Evolutionary conservation across 2,329 filamentous ascomycete genomes (phyloP).

Genomic region (Ascochyta pisi): DNA sequence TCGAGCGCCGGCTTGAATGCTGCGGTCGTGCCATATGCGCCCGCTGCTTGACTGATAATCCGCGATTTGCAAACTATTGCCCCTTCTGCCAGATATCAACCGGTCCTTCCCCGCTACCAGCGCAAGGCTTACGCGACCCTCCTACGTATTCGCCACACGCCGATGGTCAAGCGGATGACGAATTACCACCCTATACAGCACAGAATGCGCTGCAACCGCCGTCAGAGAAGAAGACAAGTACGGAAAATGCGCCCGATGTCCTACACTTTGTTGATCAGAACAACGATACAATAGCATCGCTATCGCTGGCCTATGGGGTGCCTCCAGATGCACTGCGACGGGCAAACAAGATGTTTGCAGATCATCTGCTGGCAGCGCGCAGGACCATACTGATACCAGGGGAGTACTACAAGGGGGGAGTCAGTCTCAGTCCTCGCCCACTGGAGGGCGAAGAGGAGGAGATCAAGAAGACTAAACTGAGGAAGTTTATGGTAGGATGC

Average conservation of each 20-base stretch:
- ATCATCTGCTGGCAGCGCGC: slow-evolving; percentile 73
- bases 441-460: slow-evolving; percentile 79
- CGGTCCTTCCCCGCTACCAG: slow-evolving; percentile 63
- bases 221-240: slow-evolving; percentile 40
- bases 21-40: slow-evolving; percentile 76
- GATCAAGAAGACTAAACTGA: slow-evolving; percentile 70
- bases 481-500: slow-evolving; percentile 79
- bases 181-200: slow-evolving; percentile 54
- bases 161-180: slow-evolving; percentile 41
- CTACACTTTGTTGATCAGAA: slow-evolving; percentile 76
- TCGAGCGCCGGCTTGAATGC: slow-evolving; percentile 70
- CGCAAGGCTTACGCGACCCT: slow-evolving; percentile 70
- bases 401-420: slow-evolving; percentile 70
- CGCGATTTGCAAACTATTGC: slow-evolving; percentile 70
- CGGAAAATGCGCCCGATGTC: slow-evolving; percentile 64
- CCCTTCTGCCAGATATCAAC: slow-evolving; percentile 80
- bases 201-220: slow-evolving; percentile 35
- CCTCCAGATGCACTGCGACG: slow-evolving; percentile 67
- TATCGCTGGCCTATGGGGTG: slow-evolving; percentile 75
- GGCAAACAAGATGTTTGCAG: slow-evolving; percentile 73
- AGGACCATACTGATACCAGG: slow-evolving; percentile 75
- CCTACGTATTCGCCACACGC: slow-evolving; percentile 65
- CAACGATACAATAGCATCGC: slow-evolving; percentile 70
- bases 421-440: slow-evolving; percentile 73
- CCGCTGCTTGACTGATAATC: slow-evolving; percentile 72